Evolutionary conservation across 768 basidiomycete genomes (phyloP), one percentile per base, ranked within the genome.

Genomic region (Strobilomyces echinocephalus): DNA sequence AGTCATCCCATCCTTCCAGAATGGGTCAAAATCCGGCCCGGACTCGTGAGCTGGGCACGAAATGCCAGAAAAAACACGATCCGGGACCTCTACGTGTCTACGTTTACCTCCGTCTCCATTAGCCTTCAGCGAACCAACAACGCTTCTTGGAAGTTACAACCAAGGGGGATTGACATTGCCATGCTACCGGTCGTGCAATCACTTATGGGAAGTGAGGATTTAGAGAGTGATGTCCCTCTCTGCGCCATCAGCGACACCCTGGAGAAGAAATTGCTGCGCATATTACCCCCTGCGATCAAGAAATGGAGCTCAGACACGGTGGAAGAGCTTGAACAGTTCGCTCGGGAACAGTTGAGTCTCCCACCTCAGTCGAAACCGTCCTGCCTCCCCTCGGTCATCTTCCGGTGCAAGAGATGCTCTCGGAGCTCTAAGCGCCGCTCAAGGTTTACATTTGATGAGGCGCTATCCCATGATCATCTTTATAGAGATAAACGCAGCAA

Each of bases 241-340:
- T 6, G 34, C 6, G 15, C 28, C 9, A 18, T 7, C n/a, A 0
- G n/a, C 8, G 34, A 43, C 16, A 24, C 26, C n/a, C 11, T 49
- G 18, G 26, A 33, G 26, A 31, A 5, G 6, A 52, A 30, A 15
- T 12, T 59, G 5, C 2, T 5, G 24, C 40, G 16, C 3, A 5
- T 54, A 14, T 24, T 55, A 5, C 50, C 26, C 12, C 40, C 14
- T 33, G 39, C 33, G 7, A 35, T 52, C 18, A 49, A 5, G 34
- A 46, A 28, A 36, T 54, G 60, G 60, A 54, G 60, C 31, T 49
- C 47, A 38, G 5, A 28, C 6, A 55, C 42, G 9, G 55, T 58
- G 5, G 34, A 50, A 21, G 49, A 61, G 46, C 54, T 60, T 12
- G 50, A 58, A 24, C 46, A 46, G 16, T 7, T 50, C n/a, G 49